Percentiles rank a stretch among this genome's conserved stretches.
Conservation (phyloP, 2,329 filamentous ascomycete genomes). For the Leptographium galeiforme region DNA sequence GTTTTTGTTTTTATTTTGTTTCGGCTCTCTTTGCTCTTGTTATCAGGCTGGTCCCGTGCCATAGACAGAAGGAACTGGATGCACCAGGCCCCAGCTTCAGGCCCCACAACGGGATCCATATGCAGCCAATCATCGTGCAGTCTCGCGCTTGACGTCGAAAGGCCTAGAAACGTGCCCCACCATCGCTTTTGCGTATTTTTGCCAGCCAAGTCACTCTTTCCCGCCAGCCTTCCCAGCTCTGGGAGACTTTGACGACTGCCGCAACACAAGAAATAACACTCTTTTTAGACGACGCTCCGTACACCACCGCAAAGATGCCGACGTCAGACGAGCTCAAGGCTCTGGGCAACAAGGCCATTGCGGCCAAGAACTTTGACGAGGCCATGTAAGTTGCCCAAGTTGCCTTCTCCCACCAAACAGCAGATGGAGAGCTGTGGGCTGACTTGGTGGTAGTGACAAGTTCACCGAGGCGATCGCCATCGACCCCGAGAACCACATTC, state of each 20-base stretch:
- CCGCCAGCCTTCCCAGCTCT: not conserved
- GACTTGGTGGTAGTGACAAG: constrained; percentile 52
- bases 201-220: not conserved
- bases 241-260: not conserved
- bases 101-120: constrained; percentile 1
- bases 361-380: constrained; percentile 90
- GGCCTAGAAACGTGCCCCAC: constrained; percentile 14
- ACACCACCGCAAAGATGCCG: constrained; percentile 29
- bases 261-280: too few relatives aligned
- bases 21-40: too few relatives aligned
- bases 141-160: constrained; percentile 10
- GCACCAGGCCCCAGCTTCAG: too few relatives aligned
- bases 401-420: too few relatives aligned
- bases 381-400: constrained; percentile 88
- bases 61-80: too few relatives aligned
- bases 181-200: not conserved
- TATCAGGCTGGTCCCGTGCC: too few relatives aligned
- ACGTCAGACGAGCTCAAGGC: constrained; percentile 77
- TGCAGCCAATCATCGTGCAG: not conserved
- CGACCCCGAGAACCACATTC: constrained; percentile 83
- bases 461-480: constrained; percentile 87
- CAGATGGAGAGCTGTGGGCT: not conserved
- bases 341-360: constrained; percentile 96
- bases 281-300: not conserved
- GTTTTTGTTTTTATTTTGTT: not conserved